phyloP scores from a whole-genome alignment of 768 basidiomycete genomes.

The Leccinellum albellum region DNA sequence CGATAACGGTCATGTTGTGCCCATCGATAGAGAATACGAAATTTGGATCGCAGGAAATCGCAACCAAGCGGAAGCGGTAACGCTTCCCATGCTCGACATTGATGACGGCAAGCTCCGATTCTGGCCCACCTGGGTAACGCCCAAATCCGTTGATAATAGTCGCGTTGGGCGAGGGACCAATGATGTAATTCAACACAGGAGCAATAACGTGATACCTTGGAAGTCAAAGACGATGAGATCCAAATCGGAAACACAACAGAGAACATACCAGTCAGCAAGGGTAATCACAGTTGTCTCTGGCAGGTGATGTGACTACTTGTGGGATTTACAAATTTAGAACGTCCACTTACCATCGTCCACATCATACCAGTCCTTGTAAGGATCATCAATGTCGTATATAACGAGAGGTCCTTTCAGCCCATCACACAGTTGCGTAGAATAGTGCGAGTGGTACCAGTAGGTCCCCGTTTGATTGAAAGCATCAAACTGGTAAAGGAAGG shows the following conservation, averaged over 20 bases:
- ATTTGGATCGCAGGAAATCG: slow-evolving; percentile 43
- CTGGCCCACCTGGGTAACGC: slow-evolving; percentile 33
- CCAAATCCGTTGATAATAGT: slow-evolving; percentile 33
- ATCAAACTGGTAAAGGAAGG: slow-evolving; percentile 22
- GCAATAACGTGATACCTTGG: not conserved
- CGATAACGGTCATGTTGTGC: slow-evolving; percentile 38
- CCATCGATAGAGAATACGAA: slow-evolving; percentile 45
- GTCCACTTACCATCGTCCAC: slow-evolving; percentile 39
- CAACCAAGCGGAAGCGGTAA: slow-evolving; percentile 48
- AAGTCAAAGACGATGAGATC: not conserved
- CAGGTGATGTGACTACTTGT: not conserved
- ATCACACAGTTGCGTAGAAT: slow-evolving; percentile 39
- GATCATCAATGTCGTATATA: slow-evolving; percentile 42
- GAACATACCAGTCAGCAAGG: slow-evolving; percentile 1
- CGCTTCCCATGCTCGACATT: slow-evolving; percentile 34
- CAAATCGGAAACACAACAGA: not conserved
- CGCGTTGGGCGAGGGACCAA: slow-evolving; percentile 14
- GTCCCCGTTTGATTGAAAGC: slow-evolving; percentile 24
- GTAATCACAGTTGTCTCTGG: slow-evolving; percentile 25
- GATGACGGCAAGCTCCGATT: slow-evolving; percentile 35
- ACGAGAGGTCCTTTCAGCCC: slow-evolving; percentile 38
- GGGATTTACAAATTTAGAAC: not conserved
- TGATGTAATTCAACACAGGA: not conserved
- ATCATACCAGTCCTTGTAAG: slow-evolving; percentile 36
- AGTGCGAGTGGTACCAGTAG: slow-evolving; percentile 38